A percentile compares a stretch with the other conserved stretches of the same genome.
Conservation (phyloP, 148 eudicot genomes). For the Nyssa sinensis region DNA sequence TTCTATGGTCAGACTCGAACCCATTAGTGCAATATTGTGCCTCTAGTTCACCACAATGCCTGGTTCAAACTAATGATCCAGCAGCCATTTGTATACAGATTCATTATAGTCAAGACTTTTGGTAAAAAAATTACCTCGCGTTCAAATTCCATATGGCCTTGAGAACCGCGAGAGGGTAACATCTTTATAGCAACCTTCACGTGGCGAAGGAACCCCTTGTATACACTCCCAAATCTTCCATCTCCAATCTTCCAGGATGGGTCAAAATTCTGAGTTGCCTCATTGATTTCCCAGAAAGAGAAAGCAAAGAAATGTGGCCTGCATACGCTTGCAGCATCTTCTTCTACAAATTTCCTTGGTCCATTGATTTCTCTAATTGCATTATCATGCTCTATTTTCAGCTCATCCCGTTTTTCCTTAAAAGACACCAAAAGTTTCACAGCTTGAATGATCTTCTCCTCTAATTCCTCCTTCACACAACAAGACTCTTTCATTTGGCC, state of each 20-base stretch:
- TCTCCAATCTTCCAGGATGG: slow-evolving; percentile 70
- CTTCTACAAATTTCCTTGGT: slow-evolving; percentile 28
- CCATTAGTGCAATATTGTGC: neutral
- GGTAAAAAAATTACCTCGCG: slow-evolving; percentile 43
- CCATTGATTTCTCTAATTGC: slow-evolving; percentile 36
- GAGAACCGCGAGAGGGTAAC: slow-evolving; percentile 67
- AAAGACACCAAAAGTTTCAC: slow-evolving; percentile 66
- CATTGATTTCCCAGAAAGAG: slow-evolving; percentile 63
- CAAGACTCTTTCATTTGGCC: slow-evolving; percentile 44
- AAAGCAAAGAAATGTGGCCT: slow-evolving; percentile 40
- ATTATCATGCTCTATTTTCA: slow-evolving; percentile 49
- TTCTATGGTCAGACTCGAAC: neutral
- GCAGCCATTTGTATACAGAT: neutral
- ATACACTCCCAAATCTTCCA: slow-evolving; percentile 68
- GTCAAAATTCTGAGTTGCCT: slow-evolving; percentile 71
- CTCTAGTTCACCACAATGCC: neutral
- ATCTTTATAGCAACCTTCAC: slow-evolving; percentile 78
- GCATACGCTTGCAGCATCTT: slow-evolving; percentile 16
- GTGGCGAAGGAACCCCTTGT: slow-evolving; percentile 59
- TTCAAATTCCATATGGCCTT: slow-evolving; percentile 50
- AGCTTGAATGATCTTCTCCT: slow-evolving; percentile 72
- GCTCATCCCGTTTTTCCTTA: slow-evolving; percentile 51
- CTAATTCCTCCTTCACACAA: slow-evolving; percentile 48
- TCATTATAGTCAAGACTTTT: neutral
- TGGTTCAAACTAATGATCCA: neutral